A percentile compares a stretch with the other conserved stretches of the same genome.
phyloP scores from a whole-genome alignment of 179 eudicot species.

The Sideroxylon spinosum region DNA sequence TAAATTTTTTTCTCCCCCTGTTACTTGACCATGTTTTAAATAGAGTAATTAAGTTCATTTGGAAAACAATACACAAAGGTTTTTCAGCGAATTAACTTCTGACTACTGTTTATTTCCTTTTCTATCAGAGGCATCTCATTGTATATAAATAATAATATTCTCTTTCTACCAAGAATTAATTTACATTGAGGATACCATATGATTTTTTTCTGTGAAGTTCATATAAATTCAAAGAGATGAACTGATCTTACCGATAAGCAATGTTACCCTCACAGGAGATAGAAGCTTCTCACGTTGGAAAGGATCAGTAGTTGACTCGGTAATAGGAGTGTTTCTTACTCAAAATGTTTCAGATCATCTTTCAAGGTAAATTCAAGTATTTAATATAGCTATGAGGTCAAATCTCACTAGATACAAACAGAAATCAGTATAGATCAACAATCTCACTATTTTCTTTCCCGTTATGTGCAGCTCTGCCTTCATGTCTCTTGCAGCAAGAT shows the following conservation, averaged over 20 bases:
- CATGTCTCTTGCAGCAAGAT: conserved; percentile 81
- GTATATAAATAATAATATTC: too few relatives aligned
- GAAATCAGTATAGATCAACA: too few relatives aligned
- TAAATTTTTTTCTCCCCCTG: background rate
- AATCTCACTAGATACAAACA: too few relatives aligned
- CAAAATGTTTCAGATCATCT: conserved; percentile 97
- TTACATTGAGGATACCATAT: background rate
- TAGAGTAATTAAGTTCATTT: too few relatives aligned
- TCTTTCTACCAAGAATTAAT: background rate
- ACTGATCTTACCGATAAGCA: background rate
- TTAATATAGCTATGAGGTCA: conserved; percentile 7
- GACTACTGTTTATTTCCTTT: background rate
- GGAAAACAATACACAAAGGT: too few relatives aligned
- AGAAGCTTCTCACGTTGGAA: conserved; percentile 91
- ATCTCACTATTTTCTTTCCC: background rate
- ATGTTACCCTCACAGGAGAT: conserved; percentile 51
- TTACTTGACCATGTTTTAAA: background rate
- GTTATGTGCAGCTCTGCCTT: conserved; percentile 80
- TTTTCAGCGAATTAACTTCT: background rate
- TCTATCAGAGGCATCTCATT: background rate
- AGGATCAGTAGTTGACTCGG: conserved; percentile 96
- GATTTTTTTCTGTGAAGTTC: background rate
- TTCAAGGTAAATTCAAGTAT: conserved; percentile 53
- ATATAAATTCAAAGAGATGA: background rate
- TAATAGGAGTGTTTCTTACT: conserved; percentile 90